Percentiles rank a stretch among this genome's conserved stretches.
Conservation (phyloP, 306 rosid genomes). For the Trichosanthes cucumerina region DNA sequence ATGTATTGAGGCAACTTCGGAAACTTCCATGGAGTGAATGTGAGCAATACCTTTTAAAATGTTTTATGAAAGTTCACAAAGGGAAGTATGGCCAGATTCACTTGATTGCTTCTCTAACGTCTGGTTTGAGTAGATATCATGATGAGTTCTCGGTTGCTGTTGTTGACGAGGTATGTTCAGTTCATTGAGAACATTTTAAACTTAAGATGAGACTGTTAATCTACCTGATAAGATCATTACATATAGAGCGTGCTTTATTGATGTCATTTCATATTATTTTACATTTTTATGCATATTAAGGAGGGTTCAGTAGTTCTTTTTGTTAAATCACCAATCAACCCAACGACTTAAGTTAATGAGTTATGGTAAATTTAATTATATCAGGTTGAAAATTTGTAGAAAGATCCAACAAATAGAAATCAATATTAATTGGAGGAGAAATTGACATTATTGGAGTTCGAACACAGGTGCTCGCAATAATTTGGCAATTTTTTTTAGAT, state of each 20-base stretch:
- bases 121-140: slow-evolving; percentile 96
- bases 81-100: slow-evolving; percentile 99
- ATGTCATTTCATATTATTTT: background rate
- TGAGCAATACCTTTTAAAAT: slow-evolving; percentile 77
- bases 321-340: too few species aligned
- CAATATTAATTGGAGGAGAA: too few species aligned
- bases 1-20: slow-evolving; percentile 95
- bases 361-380: too few species aligned
- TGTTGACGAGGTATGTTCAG: slow-evolving; percentile 74
- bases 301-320: background rate
- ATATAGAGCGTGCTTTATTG: background rate
- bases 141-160: slow-evolving; percentile 92
- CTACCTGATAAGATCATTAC: background rate
- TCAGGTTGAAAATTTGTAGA: too few species aligned
- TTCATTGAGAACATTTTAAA: background rate
- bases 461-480: too few species aligned
- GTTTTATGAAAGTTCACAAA: slow-evolving; percentile 94
- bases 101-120: slow-evolving; percentile 89
- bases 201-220: background rate
- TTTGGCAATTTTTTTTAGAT: background rate
- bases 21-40: slow-evolving; percentile 96
- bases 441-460: too few species aligned
- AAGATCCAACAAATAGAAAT: too few species aligned
- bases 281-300: background rate
- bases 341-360: too few species aligned